Evolutionary conservation across 805 yeast species (phyloP).

Genomic region (Myxozyma kluyveri): DNA sequence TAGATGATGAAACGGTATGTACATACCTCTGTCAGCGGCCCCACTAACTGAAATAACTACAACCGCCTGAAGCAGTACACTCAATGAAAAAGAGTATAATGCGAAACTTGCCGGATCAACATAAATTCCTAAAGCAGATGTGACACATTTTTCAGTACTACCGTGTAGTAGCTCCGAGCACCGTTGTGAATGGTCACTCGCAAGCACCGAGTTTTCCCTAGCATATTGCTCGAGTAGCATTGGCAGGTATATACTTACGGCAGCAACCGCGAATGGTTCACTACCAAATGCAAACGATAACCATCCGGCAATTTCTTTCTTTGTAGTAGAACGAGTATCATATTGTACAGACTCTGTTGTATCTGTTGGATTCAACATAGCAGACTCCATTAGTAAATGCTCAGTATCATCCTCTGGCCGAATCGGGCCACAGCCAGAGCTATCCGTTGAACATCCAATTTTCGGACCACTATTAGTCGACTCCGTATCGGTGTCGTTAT

Average conservation of each 20-base stretch:
- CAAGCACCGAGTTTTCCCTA: slow-evolving; percentile 64
- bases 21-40: slow-evolving; percentile 54
- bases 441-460: too few species aligned
- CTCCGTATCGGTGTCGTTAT: too few species aligned
- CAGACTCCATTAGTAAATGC: too few species aligned
- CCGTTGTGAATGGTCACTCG: slow-evolving; percentile 55
- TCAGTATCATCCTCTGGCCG: too few species aligned
- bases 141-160: slow-evolving; percentile 45
- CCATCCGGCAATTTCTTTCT: slow-evolving; percentile 52
- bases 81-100: slow-evolving; percentile 64
- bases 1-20: background rate
- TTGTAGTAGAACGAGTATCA: slow-evolving; percentile 37
- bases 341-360: too few species aligned
- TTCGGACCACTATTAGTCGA: too few species aligned
- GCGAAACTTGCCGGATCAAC: slow-evolving; percentile 75
- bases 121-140: slow-evolving; percentile 45
- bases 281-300: slow-evolving; percentile 69
- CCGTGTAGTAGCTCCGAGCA: slow-evolving; percentile 44
- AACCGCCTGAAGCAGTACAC: slow-evolving; percentile 70
- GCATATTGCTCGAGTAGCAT: slow-evolving; percentile 69
- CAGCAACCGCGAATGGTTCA: slow-evolving; percentile 77
- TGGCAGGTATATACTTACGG: slow-evolving; percentile 76
- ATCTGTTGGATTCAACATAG: too few species aligned
- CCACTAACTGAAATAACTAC: slow-evolving; percentile 73
- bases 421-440: too few species aligned